Evolutionary conservation across 2,329 filamentous ascomycete species (phyloP).

Genomic region (Neurospora sp.): DNA sequence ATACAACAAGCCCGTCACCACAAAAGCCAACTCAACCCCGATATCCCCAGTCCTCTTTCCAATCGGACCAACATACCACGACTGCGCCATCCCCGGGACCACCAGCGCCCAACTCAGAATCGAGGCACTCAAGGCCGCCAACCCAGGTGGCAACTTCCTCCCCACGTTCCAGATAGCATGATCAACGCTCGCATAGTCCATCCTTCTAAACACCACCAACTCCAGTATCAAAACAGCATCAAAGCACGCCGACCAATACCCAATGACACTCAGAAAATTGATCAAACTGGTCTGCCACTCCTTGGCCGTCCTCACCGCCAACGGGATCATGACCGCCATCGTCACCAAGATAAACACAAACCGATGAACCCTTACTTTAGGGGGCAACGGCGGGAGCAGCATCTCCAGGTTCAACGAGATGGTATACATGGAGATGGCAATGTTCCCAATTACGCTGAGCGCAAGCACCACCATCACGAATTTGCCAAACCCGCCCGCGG

Average conservation of each 20-base stretch:
- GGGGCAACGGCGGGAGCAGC: conserved; percentile 34
- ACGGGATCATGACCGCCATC: conserved; percentile 48
- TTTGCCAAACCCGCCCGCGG: conserved; percentile 35
- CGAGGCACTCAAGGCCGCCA: conserved; percentile 36
- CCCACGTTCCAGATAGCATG: conserved; percentile 37
- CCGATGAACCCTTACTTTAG: conserved; percentile 34
- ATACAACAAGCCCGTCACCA: conserved; percentile 37
- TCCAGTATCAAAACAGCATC: conserved; percentile 39
- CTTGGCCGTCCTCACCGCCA: conserved; percentile 43
- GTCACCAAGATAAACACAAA: conserved; percentile 47
- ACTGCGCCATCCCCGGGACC: conserved; percentile 49
- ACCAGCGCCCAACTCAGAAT: conserved; percentile 39
- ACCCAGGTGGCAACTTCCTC: conserved; percentile 32
- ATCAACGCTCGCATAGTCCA: conserved; percentile 35
- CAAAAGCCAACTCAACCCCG: conserved; percentile 54
- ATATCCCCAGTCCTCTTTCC: conserved; percentile 51
- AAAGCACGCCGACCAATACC: conserved; percentile 48
- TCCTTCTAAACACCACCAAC: conserved; percentile 37
- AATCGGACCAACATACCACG: conserved; percentile 52
- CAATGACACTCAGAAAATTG: conserved; percentile 47
- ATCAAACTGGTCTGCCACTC: conserved; percentile 48
- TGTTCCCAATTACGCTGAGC: conserved; percentile 34
- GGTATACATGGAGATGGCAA: conserved; percentile 28
- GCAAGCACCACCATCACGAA: conserved; percentile 37
- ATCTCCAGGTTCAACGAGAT: conserved; percentile 39